These are phyloP conservation scores for Ustilago bromivora DNA, from an alignment of 1,284 basidiomycete species.

Conservation along the genomic window DNA sequence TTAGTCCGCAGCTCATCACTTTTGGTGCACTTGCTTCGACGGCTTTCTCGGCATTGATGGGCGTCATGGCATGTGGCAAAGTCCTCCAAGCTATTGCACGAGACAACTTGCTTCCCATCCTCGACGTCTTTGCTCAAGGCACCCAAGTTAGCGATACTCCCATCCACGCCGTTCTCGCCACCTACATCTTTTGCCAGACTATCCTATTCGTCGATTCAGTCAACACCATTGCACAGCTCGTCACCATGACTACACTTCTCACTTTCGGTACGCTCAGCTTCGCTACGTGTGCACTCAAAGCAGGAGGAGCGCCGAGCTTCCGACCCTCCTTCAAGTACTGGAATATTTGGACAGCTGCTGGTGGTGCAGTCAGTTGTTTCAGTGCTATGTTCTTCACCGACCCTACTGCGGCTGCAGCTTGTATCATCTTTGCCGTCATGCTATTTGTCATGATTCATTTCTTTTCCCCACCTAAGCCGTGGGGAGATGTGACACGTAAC, in stretches of 20 bases:
- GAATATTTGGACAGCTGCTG: constrained; percentile 69
- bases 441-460: constrained; percentile 67
- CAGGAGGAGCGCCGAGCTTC: constrained; percentile 68
- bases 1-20: constrained; percentile 65
- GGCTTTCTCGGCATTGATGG: constrained; percentile 68
- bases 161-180: constrained; percentile 64
- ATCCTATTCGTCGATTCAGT: constrained; percentile 67
- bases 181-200: constrained; percentile 64
- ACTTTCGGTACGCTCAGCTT: constrained; percentile 67
- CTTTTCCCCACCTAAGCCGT: constrained; percentile 67
- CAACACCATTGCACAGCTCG: constrained; percentile 68
- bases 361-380: constrained; percentile 60
- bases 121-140: constrained; percentile 66
- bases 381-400: constrained; percentile 69
- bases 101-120: constrained; percentile 64
- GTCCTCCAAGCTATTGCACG: constrained; percentile 68
- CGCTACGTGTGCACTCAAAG: constrained; percentile 68
- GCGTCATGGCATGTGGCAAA: constrained; percentile 68
- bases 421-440: constrained; percentile 61
- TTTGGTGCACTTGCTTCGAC: constrained; percentile 67
- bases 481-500: constrained; percentile 69
- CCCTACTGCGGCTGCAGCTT: constrained; percentile 53
- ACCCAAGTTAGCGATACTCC: constrained; percentile 66
- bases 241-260: constrained; percentile 68
- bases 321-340: constrained; percentile 69